Percentiles rank a stretch among this genome's conserved stretches.
These are phyloP conservation scores for Colletotrichum tofieldiae DNA, from an alignment of 2,329 filamentous ascomycete species.

Conservation along the genomic window DNA sequence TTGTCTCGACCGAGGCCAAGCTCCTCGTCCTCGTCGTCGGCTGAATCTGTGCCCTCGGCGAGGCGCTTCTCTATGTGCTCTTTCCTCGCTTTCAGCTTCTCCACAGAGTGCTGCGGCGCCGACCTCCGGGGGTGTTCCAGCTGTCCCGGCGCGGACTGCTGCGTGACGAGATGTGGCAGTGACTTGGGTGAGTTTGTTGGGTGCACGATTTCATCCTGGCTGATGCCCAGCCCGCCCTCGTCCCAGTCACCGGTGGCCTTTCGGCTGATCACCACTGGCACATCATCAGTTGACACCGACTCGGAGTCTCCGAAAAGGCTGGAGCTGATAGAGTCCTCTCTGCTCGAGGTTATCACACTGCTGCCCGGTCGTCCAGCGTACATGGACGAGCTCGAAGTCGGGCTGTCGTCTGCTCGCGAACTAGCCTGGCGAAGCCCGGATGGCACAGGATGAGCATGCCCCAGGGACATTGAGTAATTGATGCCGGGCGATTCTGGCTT, in stretches of 20 bases:
- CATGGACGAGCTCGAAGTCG: constrained; percentile 82
- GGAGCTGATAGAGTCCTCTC: constrained; percentile 90
- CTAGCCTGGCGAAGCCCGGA: constrained; percentile 78
- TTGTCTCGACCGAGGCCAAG: constrained; percentile 69
- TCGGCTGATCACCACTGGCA: constrained; percentile 81
- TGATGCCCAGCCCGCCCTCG: constrained; percentile 84
- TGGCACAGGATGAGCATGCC: constrained; percentile 72
- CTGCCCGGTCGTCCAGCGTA: constrained; percentile 80
- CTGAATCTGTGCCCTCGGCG: constrained; percentile 84
- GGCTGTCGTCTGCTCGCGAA: constrained; percentile 81
- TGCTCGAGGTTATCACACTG: constrained; percentile 84
- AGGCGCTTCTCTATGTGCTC: constrained; percentile 82
- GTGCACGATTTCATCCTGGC: constrained; percentile 68
- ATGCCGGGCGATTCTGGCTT: constrained; percentile 77
- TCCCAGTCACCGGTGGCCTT: constrained; percentile 85
- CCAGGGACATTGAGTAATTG: constrained; percentile 58
- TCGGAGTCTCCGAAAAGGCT: constrained; percentile 92
- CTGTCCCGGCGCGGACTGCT: constrained; percentile 76
- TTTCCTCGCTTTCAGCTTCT: constrained; percentile 82
- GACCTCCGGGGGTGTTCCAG: constrained; percentile 66
- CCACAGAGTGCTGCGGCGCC: constrained; percentile 76
- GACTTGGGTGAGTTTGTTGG: constrained; percentile 57
- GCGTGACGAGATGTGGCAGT: constrained; percentile 70
- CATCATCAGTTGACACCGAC: constrained; percentile 82
- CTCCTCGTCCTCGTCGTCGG: constrained; percentile 96